phyloP scores from a whole-genome alignment of 371 early-diverging fungal genomes.

The Phascolomyces articulosus region DNA sequence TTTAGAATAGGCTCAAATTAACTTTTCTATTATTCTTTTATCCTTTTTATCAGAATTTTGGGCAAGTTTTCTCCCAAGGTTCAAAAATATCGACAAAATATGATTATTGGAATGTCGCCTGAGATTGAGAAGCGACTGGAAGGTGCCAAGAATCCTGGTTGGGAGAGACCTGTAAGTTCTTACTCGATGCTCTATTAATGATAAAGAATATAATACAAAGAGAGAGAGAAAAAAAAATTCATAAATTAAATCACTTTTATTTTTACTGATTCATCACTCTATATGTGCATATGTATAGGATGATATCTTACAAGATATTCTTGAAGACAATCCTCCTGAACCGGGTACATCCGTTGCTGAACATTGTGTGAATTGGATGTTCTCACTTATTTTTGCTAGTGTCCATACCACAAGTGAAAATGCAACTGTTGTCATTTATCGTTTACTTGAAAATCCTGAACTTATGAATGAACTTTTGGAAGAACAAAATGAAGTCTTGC shows the following conservation, averaged over 20 bases:
- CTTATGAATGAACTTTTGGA: slow-evolving; percentile 38
- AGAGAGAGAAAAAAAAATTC: too few species aligned
- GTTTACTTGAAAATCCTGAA: slow-evolving; percentile 41
- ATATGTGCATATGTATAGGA: slow-evolving; percentile 11
- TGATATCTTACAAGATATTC: slow-evolving; percentile 23
- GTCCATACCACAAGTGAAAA: slow-evolving; percentile 46
- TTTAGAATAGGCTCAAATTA: too few species aligned
- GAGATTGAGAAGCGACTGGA: neutral
- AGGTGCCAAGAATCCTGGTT: slow-evolving; percentile 1
- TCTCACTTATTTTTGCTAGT: slow-evolving; percentile 37
- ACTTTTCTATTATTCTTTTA: neutral
- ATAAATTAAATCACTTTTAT: too few species aligned
- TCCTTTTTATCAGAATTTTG: neutral
- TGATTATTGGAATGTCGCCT: neutral
- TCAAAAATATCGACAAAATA: neutral
- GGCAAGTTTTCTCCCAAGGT: slow-evolving; percentile 4
- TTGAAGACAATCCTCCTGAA: slow-evolving; percentile 10
- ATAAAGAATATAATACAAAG: too few species aligned
- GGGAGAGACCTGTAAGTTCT: slow-evolving; percentile 6
- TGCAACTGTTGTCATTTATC: slow-evolving; percentile 38
- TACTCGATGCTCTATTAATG: too few species aligned
- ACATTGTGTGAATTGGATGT: slow-evolving; percentile 17
- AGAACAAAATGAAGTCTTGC: slow-evolving; percentile 43
- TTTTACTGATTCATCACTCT: too few species aligned
- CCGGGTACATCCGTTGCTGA: neutral